phyloP scores from a whole-genome alignment of 2,329 filamentous ascomycete species.

The Periglandula ipomoeae region DNA sequence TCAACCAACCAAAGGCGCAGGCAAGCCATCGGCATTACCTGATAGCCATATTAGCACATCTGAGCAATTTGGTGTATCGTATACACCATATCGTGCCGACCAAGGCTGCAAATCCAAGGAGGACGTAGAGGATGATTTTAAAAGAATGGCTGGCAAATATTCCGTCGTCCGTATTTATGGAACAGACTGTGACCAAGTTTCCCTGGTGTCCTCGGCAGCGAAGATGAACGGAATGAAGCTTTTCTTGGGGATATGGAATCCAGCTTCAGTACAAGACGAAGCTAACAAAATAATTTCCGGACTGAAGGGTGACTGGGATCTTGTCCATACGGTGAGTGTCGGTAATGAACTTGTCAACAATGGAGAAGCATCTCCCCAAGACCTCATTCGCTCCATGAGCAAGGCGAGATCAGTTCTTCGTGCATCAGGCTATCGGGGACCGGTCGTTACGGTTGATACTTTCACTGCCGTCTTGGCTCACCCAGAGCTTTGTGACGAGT shows the following conservation, averaged over 20 bases:
- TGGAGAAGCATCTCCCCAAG: conserved; percentile 39
- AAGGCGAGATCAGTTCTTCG: conserved; percentile 49
- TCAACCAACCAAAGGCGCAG: neutral
- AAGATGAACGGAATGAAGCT: conserved; percentile 58
- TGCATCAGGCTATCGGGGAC: conserved; percentile 57
- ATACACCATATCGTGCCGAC: conserved; percentile 40
- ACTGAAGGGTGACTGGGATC: conserved; percentile 54
- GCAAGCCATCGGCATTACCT: neutral
- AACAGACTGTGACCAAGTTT: conserved; percentile 66
- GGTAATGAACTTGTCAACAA: conserved; percentile 76
- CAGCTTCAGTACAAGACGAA: conserved; percentile 45
- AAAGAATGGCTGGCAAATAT: conserved; percentile 42
- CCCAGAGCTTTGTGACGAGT: conserved; percentile 59
- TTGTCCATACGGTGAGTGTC: conserved; percentile 62
- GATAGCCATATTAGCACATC: conserved; percentile 4
- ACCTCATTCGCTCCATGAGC: conserved; percentile 50
- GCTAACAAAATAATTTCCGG: conserved; percentile 52
- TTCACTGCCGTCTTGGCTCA: conserved; percentile 58
- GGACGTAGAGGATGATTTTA: conserved; percentile 58
- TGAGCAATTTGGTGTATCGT: conserved; percentile 33
- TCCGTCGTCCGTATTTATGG: conserved; percentile 68
- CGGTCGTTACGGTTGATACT: conserved; percentile 74
- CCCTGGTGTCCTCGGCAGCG: conserved; percentile 52
- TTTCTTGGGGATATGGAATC: conserved; percentile 65
- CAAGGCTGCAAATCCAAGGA: conserved; percentile 56